These are phyloP conservation scores for Phytophthora palmivora DNA, from an alignment of 352 stramenopile genomes.

Conservation along the genomic window DNA sequence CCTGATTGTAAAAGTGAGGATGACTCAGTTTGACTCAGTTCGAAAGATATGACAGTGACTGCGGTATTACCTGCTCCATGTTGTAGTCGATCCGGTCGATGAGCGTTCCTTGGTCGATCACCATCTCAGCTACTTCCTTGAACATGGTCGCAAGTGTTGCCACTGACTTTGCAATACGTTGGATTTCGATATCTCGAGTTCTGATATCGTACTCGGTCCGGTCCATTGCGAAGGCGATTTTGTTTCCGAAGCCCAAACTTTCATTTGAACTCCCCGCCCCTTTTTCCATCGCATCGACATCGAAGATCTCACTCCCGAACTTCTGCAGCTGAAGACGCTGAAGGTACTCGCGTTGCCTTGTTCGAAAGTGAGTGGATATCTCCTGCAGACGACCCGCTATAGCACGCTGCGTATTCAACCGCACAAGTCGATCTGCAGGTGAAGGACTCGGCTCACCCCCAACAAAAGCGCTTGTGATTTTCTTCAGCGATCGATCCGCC, in stretches of 20 bases:
- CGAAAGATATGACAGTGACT: not conserved
- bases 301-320: constrained; percentile 74
- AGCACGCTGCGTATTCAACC: constrained; percentile 72
- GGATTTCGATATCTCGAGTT: constrained; percentile 76
- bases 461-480: constrained; percentile 68
- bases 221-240: constrained; percentile 31
- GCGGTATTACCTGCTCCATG: constrained; percentile 72
- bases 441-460: constrained; percentile 54
- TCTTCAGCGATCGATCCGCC: constrained; percentile 73
- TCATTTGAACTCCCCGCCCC: constrained; percentile 9
- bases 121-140: constrained; percentile 83
- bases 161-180: constrained; percentile 79
- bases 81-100: constrained; percentile 91
- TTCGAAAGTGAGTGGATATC: constrained; percentile 71
- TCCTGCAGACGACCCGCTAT: constrained; percentile 67
- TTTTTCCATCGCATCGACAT: constrained; percentile 43
- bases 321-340: constrained; percentile 78
- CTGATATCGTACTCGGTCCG: constrained; percentile 59
- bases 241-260: constrained; percentile 23
- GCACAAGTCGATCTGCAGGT: constrained; percentile 61
- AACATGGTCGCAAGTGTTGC: constrained; percentile 73
- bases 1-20: constrained; percentile 33
- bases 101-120: constrained; percentile 84
- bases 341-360: constrained; percentile 74
- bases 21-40: not conserved